Percentiles rank a stretch among this genome's conserved stretches.
Conservation (phyloP, 345 rosid species). For the Hevea brasiliensis region DNA sequence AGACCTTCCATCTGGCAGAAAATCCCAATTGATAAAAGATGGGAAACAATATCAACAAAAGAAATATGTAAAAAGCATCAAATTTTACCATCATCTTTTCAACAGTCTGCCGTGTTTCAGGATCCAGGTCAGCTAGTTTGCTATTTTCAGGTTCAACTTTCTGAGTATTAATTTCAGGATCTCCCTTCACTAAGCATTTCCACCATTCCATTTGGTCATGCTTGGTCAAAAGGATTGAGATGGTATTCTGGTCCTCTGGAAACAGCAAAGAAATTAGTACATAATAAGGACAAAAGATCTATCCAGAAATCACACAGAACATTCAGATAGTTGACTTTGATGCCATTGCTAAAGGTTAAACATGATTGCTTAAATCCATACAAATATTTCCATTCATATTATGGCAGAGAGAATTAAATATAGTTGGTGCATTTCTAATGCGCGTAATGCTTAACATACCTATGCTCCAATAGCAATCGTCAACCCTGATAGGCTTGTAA, state of each 20-base stretch:
- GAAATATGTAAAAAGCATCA: not conserved
- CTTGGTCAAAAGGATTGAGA: constrained; percentile 81
- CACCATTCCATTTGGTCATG: constrained; percentile 94
- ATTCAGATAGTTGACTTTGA: not conserved
- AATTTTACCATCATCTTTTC: constrained; percentile 88
- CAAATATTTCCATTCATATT: not conserved
- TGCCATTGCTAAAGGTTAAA: not conserved
- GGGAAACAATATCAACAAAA: not conserved
- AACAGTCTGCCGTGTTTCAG: constrained; percentile 68
- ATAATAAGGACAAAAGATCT: not conserved
- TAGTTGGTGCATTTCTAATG: not conserved
- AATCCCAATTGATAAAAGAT: not conserved
- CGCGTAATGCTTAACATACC: constrained; percentile 43
- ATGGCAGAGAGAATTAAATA: not conserved
- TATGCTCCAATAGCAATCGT: constrained; percentile 91
- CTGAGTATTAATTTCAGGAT: constrained; percentile 85
- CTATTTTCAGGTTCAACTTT: constrained; percentile 92
- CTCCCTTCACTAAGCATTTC: constrained; percentile 82
- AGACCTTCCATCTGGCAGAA: not conserved
- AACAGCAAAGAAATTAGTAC: not conserved
- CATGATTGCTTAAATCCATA: not conserved
- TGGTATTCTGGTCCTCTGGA: constrained; percentile 64
- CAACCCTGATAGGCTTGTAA: constrained; percentile 60
- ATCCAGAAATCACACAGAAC: not conserved
- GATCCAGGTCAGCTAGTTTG: constrained; percentile 77